Conservation (phyloP, 164 flowering plant genomes). For the Amborella trichopoda region DNA sequence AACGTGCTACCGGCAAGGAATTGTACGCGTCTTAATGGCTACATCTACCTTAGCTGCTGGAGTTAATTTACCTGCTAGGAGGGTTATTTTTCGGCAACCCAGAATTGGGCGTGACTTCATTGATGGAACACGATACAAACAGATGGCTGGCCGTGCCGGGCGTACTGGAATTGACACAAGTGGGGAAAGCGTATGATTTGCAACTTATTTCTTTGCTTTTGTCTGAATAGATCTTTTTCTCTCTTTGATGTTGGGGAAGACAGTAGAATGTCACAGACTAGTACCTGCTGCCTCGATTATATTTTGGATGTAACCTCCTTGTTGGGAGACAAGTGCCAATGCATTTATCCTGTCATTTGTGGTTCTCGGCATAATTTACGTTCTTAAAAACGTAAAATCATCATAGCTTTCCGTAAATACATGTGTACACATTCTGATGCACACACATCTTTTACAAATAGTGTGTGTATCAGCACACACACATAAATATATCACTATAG, state of each 20-base stretch:
- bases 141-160: slow-evolving; percentile 99
- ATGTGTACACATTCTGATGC: no score
- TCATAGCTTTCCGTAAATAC: no score
- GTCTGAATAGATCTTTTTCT: background rate
- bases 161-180: slow-evolving; percentile 96
- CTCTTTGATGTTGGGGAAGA: background rate
- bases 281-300: no score
- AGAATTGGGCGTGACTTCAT: slow-evolving; percentile 91
- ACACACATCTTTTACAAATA: no score
- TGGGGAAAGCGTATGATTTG: slow-evolving; percentile 89
- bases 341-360: no score
- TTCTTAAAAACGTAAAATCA: no score
- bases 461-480: no score
- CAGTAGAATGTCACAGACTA: no score
- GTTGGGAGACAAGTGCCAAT: no score
- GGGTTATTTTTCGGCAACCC: slow-evolving; percentile 96
- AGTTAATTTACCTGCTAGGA: slow-evolving; percentile 91
- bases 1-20: slow-evolving; percentile 84
- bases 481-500: no score
- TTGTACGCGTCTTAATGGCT: slow-evolving; percentile 83
- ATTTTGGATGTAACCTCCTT: no score
- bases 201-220: slow-evolving; percentile 3
- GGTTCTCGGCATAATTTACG: no score
- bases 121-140: slow-evolving; percentile 90
- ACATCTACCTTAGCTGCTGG: slow-evolving; percentile 99